Evolutionary conservation across 2,329 filamentous ascomycete genomes (phyloP), one percentile per base, ranked within the genome.

Genomic region (Fusarium tupiense): DNA sequence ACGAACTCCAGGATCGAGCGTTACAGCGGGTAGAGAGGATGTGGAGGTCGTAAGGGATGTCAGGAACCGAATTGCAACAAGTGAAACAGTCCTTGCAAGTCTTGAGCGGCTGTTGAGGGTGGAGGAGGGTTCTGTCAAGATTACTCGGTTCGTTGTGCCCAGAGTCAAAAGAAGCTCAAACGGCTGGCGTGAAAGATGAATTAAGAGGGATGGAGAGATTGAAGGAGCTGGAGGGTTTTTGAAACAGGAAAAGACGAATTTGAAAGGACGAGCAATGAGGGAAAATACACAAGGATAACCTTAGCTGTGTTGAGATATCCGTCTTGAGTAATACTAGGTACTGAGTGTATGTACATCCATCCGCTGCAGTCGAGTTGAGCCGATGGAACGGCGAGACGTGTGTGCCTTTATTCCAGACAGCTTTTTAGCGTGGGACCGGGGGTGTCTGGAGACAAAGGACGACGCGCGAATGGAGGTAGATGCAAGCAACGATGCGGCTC

Each of bases 401-500:
- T 88, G 88, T 90, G 86, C 85, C 86, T 91, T 90, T 91, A 90
- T 90, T 90, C 87, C 87, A 87, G 85, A 86, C 84, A 82, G 81
- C 80, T 80, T 82, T 80, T 82, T 85, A 83, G 85, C 87, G 87
- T 85, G 86, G 71, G 85, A 85, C 84, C 81, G 82, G 83, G 80
- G 82, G 84, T 84, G 84, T 85, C 83, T 80, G 81, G 82, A 84
- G 80, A 82, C 78, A 80, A 77, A 77, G 74, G 64, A 82, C 73
- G 81, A 83, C 79, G 78, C 77, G 78, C 77, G 79, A 81, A 82
- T 81, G 71, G 80, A 82, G 77, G 79, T 77, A 89, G 86, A 89
- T 87, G 88, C 88, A 89, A 85, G 87, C 87, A 83, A 83, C 86
- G 85, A 90, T 91, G 89, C 89, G 90, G 90, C 90, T 91, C 89